phyloP scores from a whole-genome alignment of 1,284 basidiomycete species.

The Leccinum laetum region DNA sequence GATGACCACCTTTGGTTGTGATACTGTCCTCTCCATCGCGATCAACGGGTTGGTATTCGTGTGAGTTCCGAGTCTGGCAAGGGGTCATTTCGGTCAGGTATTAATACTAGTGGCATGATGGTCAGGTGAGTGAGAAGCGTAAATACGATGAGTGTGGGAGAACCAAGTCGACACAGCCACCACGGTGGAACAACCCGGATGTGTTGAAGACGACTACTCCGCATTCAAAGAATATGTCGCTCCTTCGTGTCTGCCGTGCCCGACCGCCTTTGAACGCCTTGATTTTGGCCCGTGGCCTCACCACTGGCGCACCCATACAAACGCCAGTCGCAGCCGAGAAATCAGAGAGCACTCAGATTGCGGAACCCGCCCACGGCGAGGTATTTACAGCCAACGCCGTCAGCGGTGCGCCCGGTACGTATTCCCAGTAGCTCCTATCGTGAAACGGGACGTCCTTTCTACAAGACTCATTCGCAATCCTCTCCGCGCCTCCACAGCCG shows the following conservation, averaged over 20 bases:
- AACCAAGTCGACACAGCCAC: constrained; percentile 21
- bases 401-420: constrained; percentile 77
- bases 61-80: background rate
- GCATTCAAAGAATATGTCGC: constrained; percentile 37
- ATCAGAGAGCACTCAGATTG: constrained; percentile 30
- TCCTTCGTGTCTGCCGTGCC: constrained; percentile 39
- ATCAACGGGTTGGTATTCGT: background rate
- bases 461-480: background rate
- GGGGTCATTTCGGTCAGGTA: background rate
- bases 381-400: constrained; percentile 73
- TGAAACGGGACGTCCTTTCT: background rate
- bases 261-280: constrained; percentile 26
- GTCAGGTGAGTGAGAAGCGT: background rate
- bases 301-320: constrained; percentile 21
- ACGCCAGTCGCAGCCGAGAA: constrained; percentile 26
- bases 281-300: constrained; percentile 18
- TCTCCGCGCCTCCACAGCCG: constrained; percentile 45
- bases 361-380: constrained; percentile 47
- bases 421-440: background rate
- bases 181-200: constrained; percentile 5
- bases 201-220: constrained; percentile 1
- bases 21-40: constrained; percentile 8
- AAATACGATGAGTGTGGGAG: background rate
- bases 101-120: constrained; percentile 7
- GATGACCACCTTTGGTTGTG: constrained; percentile 19